A percentile compares a stretch with the other conserved stretches of the same genome.
phyloP scores from a whole-genome alignment of 176 grass and related monocot species.

The Phyllostachys edulis region DNA sequence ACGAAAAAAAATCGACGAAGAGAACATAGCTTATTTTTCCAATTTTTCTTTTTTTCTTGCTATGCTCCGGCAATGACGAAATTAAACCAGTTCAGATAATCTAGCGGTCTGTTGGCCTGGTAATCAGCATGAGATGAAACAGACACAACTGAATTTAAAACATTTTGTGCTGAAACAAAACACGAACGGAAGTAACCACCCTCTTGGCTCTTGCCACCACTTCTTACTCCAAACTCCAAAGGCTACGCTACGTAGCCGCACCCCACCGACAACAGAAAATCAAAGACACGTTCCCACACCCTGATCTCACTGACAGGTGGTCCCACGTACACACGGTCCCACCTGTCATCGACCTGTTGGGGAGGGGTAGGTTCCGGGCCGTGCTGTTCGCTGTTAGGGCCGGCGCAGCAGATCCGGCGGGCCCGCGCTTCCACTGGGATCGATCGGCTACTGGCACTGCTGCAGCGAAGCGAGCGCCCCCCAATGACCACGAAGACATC shows the following conservation, averaged over 20 bases:
- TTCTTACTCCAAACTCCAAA: background rate
- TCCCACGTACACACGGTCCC: background rate
- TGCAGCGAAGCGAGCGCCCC: background rate
- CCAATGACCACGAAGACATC: conserved; percentile 24
- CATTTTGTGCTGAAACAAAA: background rate
- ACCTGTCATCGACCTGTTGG: background rate
- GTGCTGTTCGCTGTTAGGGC: conserved; percentile 8
- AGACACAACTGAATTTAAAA: background rate
- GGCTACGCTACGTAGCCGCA: background rate
- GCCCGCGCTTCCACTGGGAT: conserved; percentile 23
- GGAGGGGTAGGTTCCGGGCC: background rate
- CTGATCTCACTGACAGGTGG: background rate
- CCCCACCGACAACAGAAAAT: conserved; percentile 37
- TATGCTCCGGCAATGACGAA: background rate
- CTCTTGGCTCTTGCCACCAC: background rate
- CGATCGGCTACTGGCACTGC: background rate
- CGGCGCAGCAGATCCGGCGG: conserved; percentile 21
- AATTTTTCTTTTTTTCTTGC: too few species aligned
- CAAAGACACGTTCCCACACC: too few species aligned
- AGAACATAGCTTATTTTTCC: too few species aligned
- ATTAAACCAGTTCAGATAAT: background rate
- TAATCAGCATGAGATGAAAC: background rate
- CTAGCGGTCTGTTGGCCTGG: background rate
- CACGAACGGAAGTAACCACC: background rate
- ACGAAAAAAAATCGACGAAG: background rate